Evolutionary conservation across 495 filamentous ascomycete species (phyloP), one percentile per base, ranked within the genome.

Genomic region (Pyrenopolyporus hunteri): DNA sequence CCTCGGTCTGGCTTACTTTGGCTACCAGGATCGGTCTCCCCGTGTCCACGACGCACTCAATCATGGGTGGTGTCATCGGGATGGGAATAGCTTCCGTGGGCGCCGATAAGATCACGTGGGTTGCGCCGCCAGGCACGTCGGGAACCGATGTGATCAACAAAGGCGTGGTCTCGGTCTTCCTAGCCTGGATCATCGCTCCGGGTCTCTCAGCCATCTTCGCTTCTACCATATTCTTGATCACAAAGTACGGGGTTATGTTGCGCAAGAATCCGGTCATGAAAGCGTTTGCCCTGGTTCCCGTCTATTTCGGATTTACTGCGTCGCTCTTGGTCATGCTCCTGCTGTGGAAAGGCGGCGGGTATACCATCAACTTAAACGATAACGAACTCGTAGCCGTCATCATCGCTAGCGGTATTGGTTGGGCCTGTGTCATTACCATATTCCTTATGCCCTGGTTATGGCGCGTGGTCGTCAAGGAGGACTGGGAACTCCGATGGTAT

Each of bases 391-490:
- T 67, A 10, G 87, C 82, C 10, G 79, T 83, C 53, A 83, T 88
- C 52, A 62, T 89, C 31, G 84, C 82, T 33, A 80, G 83, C 16
- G 82, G 85, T 59, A 74, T 76, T 42, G 85, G 75, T 23, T 80
- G 82, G 33, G 78, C 80, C 22, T 16, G 80, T 40, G 44, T 89
- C 37, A 65, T 79, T 22, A 69, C 75, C 63, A 60, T 81, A 61
- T 89, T 88, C 74, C 81, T 89, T 73, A 61, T 86, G 23, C 86
- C 85, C 3, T 90, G 80, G 71, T 71, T 88, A 64, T 74, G 86
- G 66, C 83, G 85, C 49, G 78, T 80, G 37, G 74, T 88, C 26
- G 69, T 85, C 61, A 68, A 72, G 22, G 70, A 83, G 3, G 86
- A 89, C 68, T 74, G 78, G 72, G 76, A 81, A 26, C 60, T 89